Conservation (phyloP, 306 rosid species). For the Echinosophora koreensis region DNA sequence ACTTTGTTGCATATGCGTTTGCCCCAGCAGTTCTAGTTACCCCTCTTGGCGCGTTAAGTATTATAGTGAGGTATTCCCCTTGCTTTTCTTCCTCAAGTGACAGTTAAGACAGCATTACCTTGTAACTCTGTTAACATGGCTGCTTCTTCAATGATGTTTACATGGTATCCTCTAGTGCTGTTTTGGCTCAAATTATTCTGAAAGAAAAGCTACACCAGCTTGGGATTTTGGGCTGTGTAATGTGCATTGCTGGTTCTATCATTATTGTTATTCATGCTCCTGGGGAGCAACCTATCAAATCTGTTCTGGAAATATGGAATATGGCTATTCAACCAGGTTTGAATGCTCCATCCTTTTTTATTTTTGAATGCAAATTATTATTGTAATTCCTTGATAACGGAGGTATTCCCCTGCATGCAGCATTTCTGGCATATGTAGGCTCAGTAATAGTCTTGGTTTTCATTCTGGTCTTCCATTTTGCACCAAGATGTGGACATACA, state of each 20-base stretch:
- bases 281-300: conserved; percentile 65
- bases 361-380: background rate
- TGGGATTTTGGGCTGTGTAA: conserved; percentile 83
- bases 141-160: conserved; percentile 32
- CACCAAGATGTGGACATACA: conserved; percentile 79
- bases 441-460: conserved; percentile 76
- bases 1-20: conserved; percentile 88
- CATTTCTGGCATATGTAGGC: conserved; percentile 74
- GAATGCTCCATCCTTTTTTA: conserved; percentile 31
- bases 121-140: conserved; percentile 23
- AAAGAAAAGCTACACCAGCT: conserved; percentile 77
- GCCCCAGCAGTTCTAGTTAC: conserved; percentile 94
- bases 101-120: conserved; percentile 7
- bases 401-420: conserved; percentile 55
- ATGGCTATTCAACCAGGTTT: conserved; percentile 93
- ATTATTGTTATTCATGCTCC: conserved; percentile 85
- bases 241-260: conserved; percentile 84
- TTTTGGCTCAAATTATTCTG: conserved; percentile 82
- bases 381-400: conserved; percentile 34
- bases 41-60: conserved; percentile 94
- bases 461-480: conserved; percentile 77
- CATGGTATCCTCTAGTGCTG: conserved; percentile 65
- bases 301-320: conserved; percentile 81
- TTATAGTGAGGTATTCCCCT: conserved; percentile 74
- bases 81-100: conserved; percentile 36